Base-by-base conservation (phyloP, 306 rosid species). In the Fragaria ananassa region DNA sequence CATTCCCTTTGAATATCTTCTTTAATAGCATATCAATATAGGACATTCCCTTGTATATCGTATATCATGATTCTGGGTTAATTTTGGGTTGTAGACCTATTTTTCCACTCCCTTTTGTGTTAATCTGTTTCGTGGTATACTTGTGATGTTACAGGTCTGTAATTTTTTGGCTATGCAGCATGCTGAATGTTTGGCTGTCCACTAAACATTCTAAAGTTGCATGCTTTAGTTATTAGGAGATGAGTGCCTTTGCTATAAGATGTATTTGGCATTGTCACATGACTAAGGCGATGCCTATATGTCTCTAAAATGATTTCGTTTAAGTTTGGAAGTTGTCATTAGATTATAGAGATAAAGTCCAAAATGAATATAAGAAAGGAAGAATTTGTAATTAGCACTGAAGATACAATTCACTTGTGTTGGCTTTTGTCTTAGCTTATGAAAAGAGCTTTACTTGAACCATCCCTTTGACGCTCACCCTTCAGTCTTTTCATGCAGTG, bases 401-500 rank as follows among this genome's bases (percentile, higher is more conserved):
- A 72, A 39, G 41, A 65, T 37, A 35, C 6, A 21, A 9, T 6
- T 39, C 18, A 44, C 21, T 11, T 42, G 29, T 10, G 51, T 11
- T 67, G 45, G 60, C n/a, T 41, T 49, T 64, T 34, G 14, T 41
- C n/a, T 66, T 73, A 27, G 78, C 61, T 25, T 64, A 41, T 64
- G 66, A 42, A 72, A 49, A 9, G 15, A 35, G n/a, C 42, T 19
- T 3, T 57, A 4, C 17, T 39, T 14, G 41, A 31, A 35, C 27
- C 79, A 49, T 42, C 39, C 65, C 50, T 56, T 13, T 76, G 70
- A 27, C 79, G 74, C 77, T 81, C 49, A 57, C 54, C 46, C 70
- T 70, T 68, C 67, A 37, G 79, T 37, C 63, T 67, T 83, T 66
- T 58, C 51, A 17, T 85, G 96, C 93, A 92, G 99, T 41, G 80